Evolutionary conservation across 2,329 filamentous ascomycete genomes (phyloP), one percentile per base, ranked within the genome.

Genomic region (Cladosporium sp.): DNA sequence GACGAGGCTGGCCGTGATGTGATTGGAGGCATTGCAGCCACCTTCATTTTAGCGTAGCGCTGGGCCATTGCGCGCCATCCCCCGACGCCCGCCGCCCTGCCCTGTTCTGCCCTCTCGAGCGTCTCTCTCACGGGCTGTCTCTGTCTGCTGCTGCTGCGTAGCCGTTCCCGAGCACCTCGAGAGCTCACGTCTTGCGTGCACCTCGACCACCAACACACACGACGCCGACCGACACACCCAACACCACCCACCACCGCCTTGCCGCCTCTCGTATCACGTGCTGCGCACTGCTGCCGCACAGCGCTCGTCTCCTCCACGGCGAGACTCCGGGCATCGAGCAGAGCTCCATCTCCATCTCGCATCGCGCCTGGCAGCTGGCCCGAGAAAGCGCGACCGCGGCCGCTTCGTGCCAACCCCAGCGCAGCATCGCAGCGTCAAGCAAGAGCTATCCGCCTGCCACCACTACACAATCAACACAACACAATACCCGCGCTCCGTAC

Each of bases 371-470:
- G 44, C 24, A 48, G 24, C 25, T 48, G 44, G 36, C 36, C 52
- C 40, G 39, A 55, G 39, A 45, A 45, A 37, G 52, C 45, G 52
- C 55, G 55, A 37, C 53, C 39, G 44, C 53, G 24, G 42, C 42
- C 24, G 17, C 20, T 24, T 17, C 37, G 8, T 24, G 15, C 40
- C 19, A 22, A 22, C 40, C 22, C 15, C 34, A 56, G 42, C 42
- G n/a, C n/a, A n/a, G n/a, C n/a, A n/a, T n/a, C n/a, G n/a, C n/a
- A 49, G 34, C 24, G 55, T 44, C 44, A 50, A 57, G 17, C 39
- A 15, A 9, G 55, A 51, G 55, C 55, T 55, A 8, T 32, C 32
- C 12, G 19, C 40, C 52, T 25, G 34, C 25, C 52, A 47, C 20
- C 34, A 55, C 39, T n/a, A 15, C 40, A 24, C 13, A 6, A 7